Evolutionary conservation across 2,329 filamentous ascomycete genomes (phyloP), one percentile per base, ranked within the genome.

Genomic region (Colletotrichum sp.): DNA sequence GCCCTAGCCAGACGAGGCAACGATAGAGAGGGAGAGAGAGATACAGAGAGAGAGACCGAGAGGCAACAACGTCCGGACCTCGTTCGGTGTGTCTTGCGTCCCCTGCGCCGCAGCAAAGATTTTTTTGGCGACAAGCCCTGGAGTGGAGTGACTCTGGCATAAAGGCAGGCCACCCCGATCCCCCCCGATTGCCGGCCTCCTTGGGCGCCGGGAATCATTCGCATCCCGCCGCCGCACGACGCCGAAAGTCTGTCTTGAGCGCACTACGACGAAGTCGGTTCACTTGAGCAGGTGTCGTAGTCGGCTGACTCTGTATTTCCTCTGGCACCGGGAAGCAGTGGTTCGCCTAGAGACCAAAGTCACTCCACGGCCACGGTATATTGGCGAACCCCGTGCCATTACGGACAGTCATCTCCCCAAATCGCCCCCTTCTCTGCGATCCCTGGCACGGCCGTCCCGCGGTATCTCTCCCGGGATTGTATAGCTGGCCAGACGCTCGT

Each of bases 91-190:
- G 55, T 72, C 44, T 55, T 49, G 59, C 28, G 18, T 65, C 21
- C 59, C 59, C 73, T 73, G 70, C 70, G 59, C 36, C 70, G 57
- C 57, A 76, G 63, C 64, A 62, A 36, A 73, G 36, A 10, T n/a
- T 65, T 52, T 64, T 73, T 44, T 59, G 34, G 73, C 73, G 70
- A 73, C 73, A 73, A 70, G 70, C 70, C 64, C 73, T 73, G 73
- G 64, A 76, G 73, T 76, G 70, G 73, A 69, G 73, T 76, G 73
- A 76, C 70, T 73, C 71, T 73, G 64, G 59, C 73, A 60, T 65
- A 65, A 39, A 65, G 65, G 57, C 70, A 73, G 70, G 70, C 69
- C 73, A 76, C 70, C 15, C 70, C 70, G 57, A 64, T 64, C 30
- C 64, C 67, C 67, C 34, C 73, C 64, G 64, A 72, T 64, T 60